Percentiles rank a stretch among this genome's conserved stretches.
phyloP scores from a whole-genome alignment of 192 early-diverging fungal genomes.

The Backusella parvicylindrica region DNA sequence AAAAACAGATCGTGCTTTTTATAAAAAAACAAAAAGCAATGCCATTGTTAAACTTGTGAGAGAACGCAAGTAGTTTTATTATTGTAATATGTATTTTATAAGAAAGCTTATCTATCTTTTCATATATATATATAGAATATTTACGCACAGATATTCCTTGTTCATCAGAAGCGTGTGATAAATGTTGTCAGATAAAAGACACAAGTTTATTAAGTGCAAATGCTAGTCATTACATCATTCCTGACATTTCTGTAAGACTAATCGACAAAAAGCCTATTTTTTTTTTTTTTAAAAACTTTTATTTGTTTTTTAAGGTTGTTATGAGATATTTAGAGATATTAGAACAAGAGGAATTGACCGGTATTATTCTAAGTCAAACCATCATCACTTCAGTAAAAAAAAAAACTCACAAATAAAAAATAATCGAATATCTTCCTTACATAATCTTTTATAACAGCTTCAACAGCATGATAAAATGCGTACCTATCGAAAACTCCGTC shows the following conservation, averaged over 20 bases:
- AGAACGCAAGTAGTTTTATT: conserved; percentile 42
- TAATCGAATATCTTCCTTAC: no score
- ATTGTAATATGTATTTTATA: not conserved
- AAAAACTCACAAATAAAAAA: no score
- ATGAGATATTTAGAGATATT: conserved; percentile 68
- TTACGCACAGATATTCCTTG: conserved; percentile 59
- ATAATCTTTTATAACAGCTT: conserved; percentile 36
- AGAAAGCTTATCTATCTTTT: not conserved
- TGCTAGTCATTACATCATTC: conserved; percentile 45
- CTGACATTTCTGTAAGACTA: conserved; percentile 44
- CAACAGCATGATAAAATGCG: conserved; percentile 59
- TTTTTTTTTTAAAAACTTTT: no score
- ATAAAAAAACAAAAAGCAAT: conserved; percentile 48
- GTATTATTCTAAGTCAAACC: conserved; percentile 69
- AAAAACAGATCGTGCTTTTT: conserved; percentile 33
- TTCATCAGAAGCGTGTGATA: conserved; percentile 40
- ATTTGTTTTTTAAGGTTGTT: conserved; percentile 26
- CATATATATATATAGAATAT: conserved; percentile 40
- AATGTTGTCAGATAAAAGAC: conserved; percentile 27
- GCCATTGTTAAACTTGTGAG: conserved; percentile 49
- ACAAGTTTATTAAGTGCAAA: conserved; percentile 36
- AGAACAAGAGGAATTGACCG: conserved; percentile 59
- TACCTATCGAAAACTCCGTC: conserved; percentile 60
- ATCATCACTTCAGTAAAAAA: conserved; percentile 48
- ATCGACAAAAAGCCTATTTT: no score